phyloP scores from a whole-genome alignment of 2,329 filamentous ascomycete species.

The Trichoderma koningiopsis region DNA sequence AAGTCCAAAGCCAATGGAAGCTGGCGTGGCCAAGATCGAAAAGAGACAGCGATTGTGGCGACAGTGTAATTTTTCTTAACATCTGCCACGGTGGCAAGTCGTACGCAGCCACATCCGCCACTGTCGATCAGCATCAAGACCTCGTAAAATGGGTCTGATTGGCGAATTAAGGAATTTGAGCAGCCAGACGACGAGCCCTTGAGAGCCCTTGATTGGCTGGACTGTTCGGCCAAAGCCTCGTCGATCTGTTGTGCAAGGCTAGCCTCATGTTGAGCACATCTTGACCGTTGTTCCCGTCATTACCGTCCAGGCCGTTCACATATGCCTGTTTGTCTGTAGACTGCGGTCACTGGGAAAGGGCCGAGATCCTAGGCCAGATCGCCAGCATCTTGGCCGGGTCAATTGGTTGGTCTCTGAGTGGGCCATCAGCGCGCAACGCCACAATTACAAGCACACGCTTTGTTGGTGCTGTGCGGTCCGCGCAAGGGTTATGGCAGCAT shows the following conservation, averaged over 20 bases:
- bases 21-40: not conserved
- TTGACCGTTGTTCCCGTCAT: not conserved
- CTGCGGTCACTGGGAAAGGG: not conserved
- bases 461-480: not conserved
- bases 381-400: not conserved
- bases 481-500: not conserved
- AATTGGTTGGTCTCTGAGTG: not conserved
- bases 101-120: constrained; percentile 12
- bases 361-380: not conserved
- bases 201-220: not conserved
- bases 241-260: not conserved
- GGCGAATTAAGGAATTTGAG: not conserved
- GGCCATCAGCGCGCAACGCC: not conserved
- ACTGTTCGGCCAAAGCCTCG: not conserved
- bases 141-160: not conserved
- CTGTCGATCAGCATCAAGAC: constrained; percentile 8
- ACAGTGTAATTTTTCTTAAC: not conserved
- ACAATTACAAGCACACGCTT: not conserved
- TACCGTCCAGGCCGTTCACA: not conserved
- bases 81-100: constrained; percentile 9
- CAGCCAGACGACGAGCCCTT: not conserved
- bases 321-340: not conserved
- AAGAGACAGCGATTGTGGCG: not conserved
- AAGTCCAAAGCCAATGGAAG: not conserved
- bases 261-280: not conserved